Evolutionary conservation across 306 rosid species (phyloP), one percentile per base, ranked within the genome.

Genomic region (Cicer pinnatifidum): DNA sequence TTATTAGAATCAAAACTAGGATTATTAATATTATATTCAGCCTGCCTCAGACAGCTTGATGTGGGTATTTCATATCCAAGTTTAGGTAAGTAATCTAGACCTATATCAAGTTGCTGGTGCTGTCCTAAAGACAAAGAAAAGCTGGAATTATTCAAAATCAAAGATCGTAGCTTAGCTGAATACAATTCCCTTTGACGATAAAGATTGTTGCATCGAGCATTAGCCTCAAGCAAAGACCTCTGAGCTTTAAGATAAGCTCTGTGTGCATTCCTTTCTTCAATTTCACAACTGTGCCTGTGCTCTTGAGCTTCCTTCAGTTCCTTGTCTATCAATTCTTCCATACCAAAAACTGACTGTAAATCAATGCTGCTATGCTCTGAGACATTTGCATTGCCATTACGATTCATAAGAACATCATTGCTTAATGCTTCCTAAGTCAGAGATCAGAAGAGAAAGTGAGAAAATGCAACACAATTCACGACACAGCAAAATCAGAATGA

Each of bases 221-320:
- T 93, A 17, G 97, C 97, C 87, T 89, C 91, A 48, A 87, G 77
- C 85, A 89, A 85, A 70, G 85, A 87, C 85, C 97, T 86, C 72
- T 91, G 98, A 48, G 97, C 91, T 79, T 87, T 91, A 73, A 85
- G 91, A 85, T 91, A 91, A 88, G 73, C 87, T 89, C 81, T 89
- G 78, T 89, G 85, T 76, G 97, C 94, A 82, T 86, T 88, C 85
- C 96, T 88, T 85, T 91, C 98, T 81, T 88, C 94, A 77, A 89
- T 82, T 89, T 93, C 98, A 79, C 97, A 93, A 70, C 46, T 85
- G 71, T 75, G 92, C 79, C 96, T 83, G 75, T 68, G 85, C 68
- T 85, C 94, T 85, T 89, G 98, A 62, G 96, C 98, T 78, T 93
- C 90, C 87, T 91, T 96, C 78, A 93, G 91, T 72, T 86, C 96